Evolutionary conservation across 805 yeast genomes (phyloP).

Genomic region (Barnettozyma botsteinii): DNA sequence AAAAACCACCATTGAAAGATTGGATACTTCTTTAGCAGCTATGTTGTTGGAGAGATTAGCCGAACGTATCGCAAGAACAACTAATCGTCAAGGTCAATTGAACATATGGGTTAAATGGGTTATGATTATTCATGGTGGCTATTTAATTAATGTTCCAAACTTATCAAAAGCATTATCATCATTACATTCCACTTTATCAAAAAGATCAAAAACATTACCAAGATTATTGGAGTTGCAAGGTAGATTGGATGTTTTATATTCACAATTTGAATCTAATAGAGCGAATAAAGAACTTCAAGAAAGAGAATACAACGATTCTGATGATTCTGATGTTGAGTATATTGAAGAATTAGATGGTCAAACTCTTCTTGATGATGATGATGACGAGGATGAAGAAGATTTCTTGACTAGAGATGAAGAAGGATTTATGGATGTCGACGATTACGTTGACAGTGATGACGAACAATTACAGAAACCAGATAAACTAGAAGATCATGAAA

Average conservation of each 20-base stretch:
- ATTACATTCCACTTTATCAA: slow-evolving; percentile 57
- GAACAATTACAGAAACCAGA: slow-evolving; percentile 30
- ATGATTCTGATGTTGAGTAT: slow-evolving; percentile 47
- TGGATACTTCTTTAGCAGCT: slow-evolving; percentile 51
- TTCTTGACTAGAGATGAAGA: slow-evolving; percentile 30
- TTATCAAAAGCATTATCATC: slow-evolving; percentile 53
- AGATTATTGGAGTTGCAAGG: slow-evolving; percentile 78
- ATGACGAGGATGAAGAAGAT: slow-evolving; percentile 39
- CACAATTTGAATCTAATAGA: slow-evolving; percentile 57
- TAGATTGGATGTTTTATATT: slow-evolving; percentile 60
- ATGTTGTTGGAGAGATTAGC: slow-evolving; percentile 54
- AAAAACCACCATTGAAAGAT: slow-evolving; percentile 47
- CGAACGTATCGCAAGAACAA: slow-evolving; percentile 52
- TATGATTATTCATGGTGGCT: slow-evolving; percentile 75
- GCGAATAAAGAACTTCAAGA: slow-evolving; percentile 32
- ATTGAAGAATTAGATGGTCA: slow-evolving; percentile 57
- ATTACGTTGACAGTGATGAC: slow-evolving; percentile 24
- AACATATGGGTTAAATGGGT: slow-evolving; percentile 86
- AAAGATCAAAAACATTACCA: slow-evolving; percentile 63
- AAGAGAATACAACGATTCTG: slow-evolving; percentile 32
- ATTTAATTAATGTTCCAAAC: slow-evolving; percentile 39
- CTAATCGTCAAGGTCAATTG: slow-evolving; percentile 45
- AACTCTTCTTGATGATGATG: slow-evolving; percentile 42
- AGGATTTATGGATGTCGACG: slow-evolving; percentile 23
- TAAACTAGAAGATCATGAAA: slow-evolving; percentile 23